Evolutionary conservation across 2,329 filamentous ascomycete species (phyloP), one percentile per base, ranked within the genome.

Genomic region (Fusarium sp.): DNA sequence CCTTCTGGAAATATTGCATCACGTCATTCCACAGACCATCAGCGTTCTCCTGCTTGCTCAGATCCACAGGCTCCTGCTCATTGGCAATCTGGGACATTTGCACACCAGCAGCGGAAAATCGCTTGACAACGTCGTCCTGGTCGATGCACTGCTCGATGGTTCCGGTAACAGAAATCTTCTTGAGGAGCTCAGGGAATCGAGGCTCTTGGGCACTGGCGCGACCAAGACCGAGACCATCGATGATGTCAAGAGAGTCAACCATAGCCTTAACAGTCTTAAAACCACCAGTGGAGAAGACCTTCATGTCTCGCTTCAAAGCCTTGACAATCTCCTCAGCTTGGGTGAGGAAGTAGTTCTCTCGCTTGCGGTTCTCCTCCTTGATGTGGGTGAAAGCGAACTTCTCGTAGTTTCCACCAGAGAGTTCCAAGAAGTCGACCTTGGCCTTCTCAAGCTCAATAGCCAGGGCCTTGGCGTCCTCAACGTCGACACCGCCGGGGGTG

Each of bases 361-460:
- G 80, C 76, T 83, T 83, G 70, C 79, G 80, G 15, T 84, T 88
- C 34, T 80, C 83, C 34, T 88, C 85, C 58, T 83, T 79, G 75
- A 83, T 80, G 71, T 86, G 83, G 0, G 69, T 71, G 64, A 87
- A 86, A 0, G 82, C 84, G 1, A 85, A 73, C 26, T 80, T 76
- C 77, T 89, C 84, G 68, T 87, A 88, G 0, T 86, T 89, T 3
- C 87, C 87, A 33, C 87, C 87, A 0, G 80, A 83, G 1, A 89
- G 78, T 77, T 89, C 87, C 8, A 89, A 83, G 64, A 88, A 86
- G 69, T 87, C 82, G 38, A 88, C 83, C 11, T 72, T 74, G 53
- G 84, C 82, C 33, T 80, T 75, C 67, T 87, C 83, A 0, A 87
- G 77, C 6, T 80, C 74, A 7, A 75, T 67, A 68, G 80, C 82